Conservation (phyloP, 345 rosid genomes). For the Hibiscus trionum region DNA sequence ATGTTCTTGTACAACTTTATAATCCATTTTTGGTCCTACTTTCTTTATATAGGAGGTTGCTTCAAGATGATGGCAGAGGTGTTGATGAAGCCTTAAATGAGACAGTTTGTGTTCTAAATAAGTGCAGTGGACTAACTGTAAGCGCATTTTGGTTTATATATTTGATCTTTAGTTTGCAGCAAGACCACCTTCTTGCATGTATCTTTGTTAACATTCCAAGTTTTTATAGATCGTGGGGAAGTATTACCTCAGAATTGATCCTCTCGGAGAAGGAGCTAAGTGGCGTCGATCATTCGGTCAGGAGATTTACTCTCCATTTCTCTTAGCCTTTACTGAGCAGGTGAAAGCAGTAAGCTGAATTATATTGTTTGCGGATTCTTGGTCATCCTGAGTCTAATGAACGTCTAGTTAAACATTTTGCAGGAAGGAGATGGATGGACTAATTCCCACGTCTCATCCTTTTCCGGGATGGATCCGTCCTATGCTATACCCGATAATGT, state of each 20-base stretch:
- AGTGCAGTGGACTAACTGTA: slow-evolving; percentile 61
- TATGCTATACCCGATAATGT: slow-evolving; percentile 18
- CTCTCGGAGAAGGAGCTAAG: slow-evolving; percentile 15
- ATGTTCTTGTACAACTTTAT: background rate
- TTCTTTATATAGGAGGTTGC: slow-evolving; percentile 42
- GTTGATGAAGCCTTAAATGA: slow-evolving; percentile 62
- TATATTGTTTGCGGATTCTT: background rate
- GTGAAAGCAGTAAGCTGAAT: background rate
- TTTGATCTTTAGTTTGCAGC: background rate
- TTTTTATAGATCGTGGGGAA: slow-evolving; percentile 10
- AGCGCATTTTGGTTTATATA: slow-evolving; percentile 12
- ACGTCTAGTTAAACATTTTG: background rate
- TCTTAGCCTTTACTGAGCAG: slow-evolving; percentile 19
- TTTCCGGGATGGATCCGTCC: slow-evolving; percentile 7
- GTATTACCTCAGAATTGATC: slow-evolving; percentile 18
- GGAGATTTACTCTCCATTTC: slow-evolving; percentile 17
- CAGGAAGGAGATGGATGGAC: slow-evolving; percentile 14
- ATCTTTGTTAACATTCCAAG: background rate
- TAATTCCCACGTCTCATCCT: slow-evolving; percentile 4
- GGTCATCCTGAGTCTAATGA: background rate
- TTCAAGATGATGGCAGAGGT: slow-evolving; percentile 60
- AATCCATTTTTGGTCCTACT: background rate
- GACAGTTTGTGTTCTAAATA: slow-evolving; percentile 40
- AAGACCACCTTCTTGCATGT: background rate
- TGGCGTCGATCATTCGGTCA: slow-evolving; percentile 21